Base-by-base conservation (phyloP, 1,284 basidiomycete genomes). In the Irpex sp. region DNA sequence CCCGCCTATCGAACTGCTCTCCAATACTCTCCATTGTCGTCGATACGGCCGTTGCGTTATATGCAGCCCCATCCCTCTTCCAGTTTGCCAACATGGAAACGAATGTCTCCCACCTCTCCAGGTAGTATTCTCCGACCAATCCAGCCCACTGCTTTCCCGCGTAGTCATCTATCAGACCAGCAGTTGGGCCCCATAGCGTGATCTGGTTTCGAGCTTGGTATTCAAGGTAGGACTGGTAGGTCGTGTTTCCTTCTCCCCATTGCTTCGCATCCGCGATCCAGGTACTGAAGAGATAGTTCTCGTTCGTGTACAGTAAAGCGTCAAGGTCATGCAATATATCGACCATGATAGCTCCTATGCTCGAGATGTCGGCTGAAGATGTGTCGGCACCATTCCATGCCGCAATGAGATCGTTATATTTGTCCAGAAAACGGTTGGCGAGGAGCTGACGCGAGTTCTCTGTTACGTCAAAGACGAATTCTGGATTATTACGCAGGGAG, bases 101-200 rank as follows among this genome's bases (percentile, higher is more conserved):
- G 56, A 80, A 81, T 46, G 73, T 68, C 61, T 67, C 65, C 79
- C 80, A 81, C 1, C 78, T 69, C 47, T 58, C 37, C 1, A 59
- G 64, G 65, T 80, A 81, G 67, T 81, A 81, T 4, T 70, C 69
- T 4, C 71, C 68, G 46, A 81, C 73, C 56, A 81, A 71, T 1
- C 80, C 79, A 1, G 74, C 74, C 79, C 79, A 81, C 66, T 79
- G 76, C 64, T 81, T 81, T 15, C 78, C 78, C 36, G 79, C 79
- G 61, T 81, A 81, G 63, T 79, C 77, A 63, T 74, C 74, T 68
- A 77, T 77, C 4, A 55, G 26, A 68, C 79, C 70, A n/a, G 78
- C 79, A 26, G 71, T 69, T 1, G 78, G 78, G n/a, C 80, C 80
- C 79, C 79, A 81, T 33, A 80, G 74, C 35, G 76, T 77, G 67